These are phyloP conservation scores for Populus hybrid DNA, from an alignment of 441 rosid species.

Conservation along the genomic window DNA sequence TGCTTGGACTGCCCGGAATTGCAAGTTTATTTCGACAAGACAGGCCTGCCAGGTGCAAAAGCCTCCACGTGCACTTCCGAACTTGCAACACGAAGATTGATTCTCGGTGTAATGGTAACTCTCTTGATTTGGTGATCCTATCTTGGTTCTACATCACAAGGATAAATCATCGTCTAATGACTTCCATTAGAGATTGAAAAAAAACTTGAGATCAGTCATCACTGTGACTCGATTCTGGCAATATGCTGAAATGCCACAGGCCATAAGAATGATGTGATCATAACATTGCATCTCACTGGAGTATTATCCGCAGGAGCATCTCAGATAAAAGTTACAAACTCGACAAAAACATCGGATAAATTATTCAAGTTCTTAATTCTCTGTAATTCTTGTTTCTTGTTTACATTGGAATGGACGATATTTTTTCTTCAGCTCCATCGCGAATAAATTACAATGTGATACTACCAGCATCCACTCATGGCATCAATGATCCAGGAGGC, in stretches of 20 bases:
- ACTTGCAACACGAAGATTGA: neutral
- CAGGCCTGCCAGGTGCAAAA: neutral
- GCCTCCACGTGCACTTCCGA: neutral
- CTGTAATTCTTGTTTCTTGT: neutral
- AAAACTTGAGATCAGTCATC: neutral
- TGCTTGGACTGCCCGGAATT: too few relatives aligned
- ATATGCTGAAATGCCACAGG: too few relatives aligned
- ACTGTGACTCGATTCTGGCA: neutral
- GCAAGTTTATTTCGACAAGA: too few relatives aligned
- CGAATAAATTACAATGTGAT: neutral
- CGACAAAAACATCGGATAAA: neutral
- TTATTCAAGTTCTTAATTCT: conserved; percentile 2
- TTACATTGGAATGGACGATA: neutral
- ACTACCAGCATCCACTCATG: neutral
- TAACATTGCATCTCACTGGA: neutral
- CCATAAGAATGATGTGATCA: neutral
- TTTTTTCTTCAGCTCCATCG: neutral
- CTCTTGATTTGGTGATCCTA: too few relatives aligned
- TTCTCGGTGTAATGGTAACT: neutral
- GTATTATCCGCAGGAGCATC: neutral
- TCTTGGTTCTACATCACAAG: too few relatives aligned
- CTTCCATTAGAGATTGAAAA: neutral
- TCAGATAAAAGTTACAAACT: neutral
- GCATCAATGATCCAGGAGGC: conserved; percentile 3
- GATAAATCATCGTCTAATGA: too few relatives aligned